Conservation (phyloP, 2,329 filamentous ascomycete species). For the Venturiaceae sp. region DNA sequence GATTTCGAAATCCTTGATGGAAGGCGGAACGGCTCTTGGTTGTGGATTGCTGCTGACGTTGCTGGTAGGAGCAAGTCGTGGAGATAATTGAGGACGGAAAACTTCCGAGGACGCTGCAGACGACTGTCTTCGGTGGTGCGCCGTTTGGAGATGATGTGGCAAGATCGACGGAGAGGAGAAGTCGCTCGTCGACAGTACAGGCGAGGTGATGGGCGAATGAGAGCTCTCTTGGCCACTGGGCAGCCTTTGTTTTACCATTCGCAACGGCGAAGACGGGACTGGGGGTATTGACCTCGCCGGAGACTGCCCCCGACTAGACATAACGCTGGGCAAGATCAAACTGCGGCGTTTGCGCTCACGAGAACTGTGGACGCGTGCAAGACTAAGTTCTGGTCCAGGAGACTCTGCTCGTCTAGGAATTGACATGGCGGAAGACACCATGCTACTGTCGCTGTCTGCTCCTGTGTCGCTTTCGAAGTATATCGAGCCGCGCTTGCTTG, state of each 20-base stretch:
- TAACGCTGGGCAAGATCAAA: constrained; percentile 68
- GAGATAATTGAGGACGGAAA: constrained; percentile 64
- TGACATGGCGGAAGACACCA: constrained; percentile 69
- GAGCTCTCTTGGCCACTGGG: constrained; percentile 53
- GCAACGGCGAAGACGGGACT: constrained; percentile 62
- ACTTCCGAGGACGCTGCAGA: constrained; percentile 72
- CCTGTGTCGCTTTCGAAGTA: constrained; percentile 74
- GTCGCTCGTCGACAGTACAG: constrained; percentile 74
- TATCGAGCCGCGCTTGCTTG: constrained; percentile 68
- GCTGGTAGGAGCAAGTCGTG: constrained; percentile 65
- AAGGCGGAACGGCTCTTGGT: constrained; percentile 80
- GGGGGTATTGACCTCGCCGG: constrained; percentile 65
- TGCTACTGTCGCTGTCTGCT: constrained; percentile 80
- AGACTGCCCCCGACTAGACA: constrained; percentile 79
- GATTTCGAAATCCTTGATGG: constrained; percentile 98
- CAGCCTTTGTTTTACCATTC: constrained; percentile 72
- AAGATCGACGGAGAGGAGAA: constrained; percentile 64
- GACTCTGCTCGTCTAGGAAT: constrained; percentile 72
- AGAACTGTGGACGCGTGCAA: constrained; percentile 67
- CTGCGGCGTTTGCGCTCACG: constrained; percentile 80
- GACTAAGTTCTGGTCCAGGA: constrained; percentile 75
- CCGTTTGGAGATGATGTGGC: constrained; percentile 35
- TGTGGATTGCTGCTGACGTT: constrained; percentile 69
- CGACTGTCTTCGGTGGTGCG: constrained; percentile 80
- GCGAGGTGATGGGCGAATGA: constrained; percentile 80